These are phyloP conservation scores for Narthecium ossifragum DNA, from an alignment of 106 monocot species.

Conservation along the genomic window DNA sequence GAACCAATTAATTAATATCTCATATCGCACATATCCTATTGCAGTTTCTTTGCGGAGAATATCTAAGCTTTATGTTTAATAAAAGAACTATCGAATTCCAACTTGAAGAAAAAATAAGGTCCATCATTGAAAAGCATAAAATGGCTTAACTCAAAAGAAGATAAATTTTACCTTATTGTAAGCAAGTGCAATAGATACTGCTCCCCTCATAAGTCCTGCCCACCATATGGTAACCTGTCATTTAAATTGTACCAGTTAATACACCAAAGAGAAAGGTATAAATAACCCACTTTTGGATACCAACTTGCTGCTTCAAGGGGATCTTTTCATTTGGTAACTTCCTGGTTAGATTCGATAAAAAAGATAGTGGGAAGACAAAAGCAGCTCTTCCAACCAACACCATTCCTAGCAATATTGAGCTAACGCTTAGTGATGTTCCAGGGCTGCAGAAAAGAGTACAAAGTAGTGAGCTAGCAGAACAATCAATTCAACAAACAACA, in stretches of 20 bases:
- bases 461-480: not conserved
- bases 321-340: constrained; percentile 35
- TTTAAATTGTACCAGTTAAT: constrained; percentile 6
- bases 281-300: not conserved
- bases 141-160: not conserved
- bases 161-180: constrained; percentile 68
- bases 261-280: not conserved
- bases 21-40: too few relatives aligned
- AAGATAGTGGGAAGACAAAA: constrained; percentile 62
- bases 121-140: too few relatives aligned
- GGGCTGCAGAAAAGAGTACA: constrained; percentile 31
- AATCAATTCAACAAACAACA: constrained; percentile 2
- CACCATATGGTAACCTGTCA: constrained; percentile 89
- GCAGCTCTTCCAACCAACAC: constrained; percentile 62
- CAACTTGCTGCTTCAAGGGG: constrained; percentile 51
- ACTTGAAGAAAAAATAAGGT: too few relatives aligned
- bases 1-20: too few relatives aligned
- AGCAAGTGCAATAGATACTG: constrained; percentile 96
- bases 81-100: too few relatives aligned
- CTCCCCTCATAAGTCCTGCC: constrained; percentile 97
- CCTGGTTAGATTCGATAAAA: constrained; percentile 49
- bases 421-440: constrained; percentile 52
- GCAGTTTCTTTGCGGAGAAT: too few relatives aligned
- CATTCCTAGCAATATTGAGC: constrained; percentile 47
- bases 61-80: too few relatives aligned